Evolutionary conservation across 1,284 basidiomycete genomes (phyloP).

Genomic region (Irpex sp.): DNA sequence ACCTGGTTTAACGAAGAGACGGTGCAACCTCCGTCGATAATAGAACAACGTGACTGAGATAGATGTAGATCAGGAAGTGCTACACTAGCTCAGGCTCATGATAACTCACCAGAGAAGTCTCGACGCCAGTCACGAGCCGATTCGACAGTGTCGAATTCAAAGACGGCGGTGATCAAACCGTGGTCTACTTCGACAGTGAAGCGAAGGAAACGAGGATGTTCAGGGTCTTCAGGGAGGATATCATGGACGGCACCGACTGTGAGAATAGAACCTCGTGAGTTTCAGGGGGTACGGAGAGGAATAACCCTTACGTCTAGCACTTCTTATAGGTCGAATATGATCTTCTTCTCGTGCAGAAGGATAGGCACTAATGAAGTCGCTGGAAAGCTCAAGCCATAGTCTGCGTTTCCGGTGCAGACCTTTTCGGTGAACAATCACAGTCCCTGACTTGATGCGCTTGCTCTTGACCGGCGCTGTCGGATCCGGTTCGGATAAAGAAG

Average conservation of each 20-base stretch:
- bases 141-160: slow-evolving; percentile 59
- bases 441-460: slow-evolving; percentile 47
- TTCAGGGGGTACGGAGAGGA: background rate
- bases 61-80: background rate
- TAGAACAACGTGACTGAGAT: slow-evolving; percentile 41
- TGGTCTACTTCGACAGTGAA: slow-evolving; percentile 32
- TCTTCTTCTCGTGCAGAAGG: slow-evolving; percentile 53
- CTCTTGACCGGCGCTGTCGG: slow-evolving; percentile 29
- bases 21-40: slow-evolving; percentile 39
- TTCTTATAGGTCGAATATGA: slow-evolving; percentile 48
- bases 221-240: slow-evolving; percentile 40
- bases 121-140: slow-evolving; percentile 59
- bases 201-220: slow-evolving; percentile 39
- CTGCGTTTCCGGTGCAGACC: slow-evolving; percentile 42
- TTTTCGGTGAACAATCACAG: slow-evolving; percentile 46
- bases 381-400: slow-evolving; percentile 63
- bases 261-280: slow-evolving; percentile 3
- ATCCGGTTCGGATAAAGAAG: slow-evolving; percentile 49
- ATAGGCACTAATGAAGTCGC: slow-evolving; percentile 60
- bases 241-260: slow-evolving; percentile 41
- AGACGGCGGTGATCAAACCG: slow-evolving; percentile 23
- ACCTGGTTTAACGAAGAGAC: slow-evolving; percentile 24
- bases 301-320: slow-evolving; percentile 45
- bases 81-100: background rate
- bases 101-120: slow-evolving; percentile 41